Evolutionary conservation across 306 rosid species (phyloP).

Genomic region (Cicer pinnatifidum): DNA sequence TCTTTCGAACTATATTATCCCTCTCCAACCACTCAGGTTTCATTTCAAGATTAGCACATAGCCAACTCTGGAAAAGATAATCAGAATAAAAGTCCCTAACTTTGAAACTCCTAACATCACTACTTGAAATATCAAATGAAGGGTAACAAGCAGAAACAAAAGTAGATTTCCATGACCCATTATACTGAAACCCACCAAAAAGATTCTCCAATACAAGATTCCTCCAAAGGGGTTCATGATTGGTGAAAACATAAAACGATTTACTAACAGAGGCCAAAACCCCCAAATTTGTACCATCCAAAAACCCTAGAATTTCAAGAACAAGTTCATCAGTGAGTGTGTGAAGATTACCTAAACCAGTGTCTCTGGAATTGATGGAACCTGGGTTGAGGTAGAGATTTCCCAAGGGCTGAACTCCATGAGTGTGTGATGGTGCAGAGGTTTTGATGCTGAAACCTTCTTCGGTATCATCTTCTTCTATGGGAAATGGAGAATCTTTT

Average conservation of each 20-base stretch:
- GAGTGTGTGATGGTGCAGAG: constrained; percentile 67
- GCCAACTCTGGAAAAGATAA: constrained; percentile 95
- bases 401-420: constrained; percentile 88
- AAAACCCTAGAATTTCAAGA: constrained; percentile 74
- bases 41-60: constrained; percentile 96
- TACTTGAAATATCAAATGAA: constrained; percentile 49
- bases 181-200: constrained; percentile 58
- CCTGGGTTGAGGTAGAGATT: constrained; percentile 71
- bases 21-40: constrained; percentile 87
- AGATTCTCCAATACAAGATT: constrained; percentile 75
- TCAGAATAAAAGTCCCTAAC: constrained; percentile 92
- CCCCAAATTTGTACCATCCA: constrained; percentile 64
- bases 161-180: constrained; percentile 78
- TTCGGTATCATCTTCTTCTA: constrained; percentile 47
- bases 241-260: constrained; percentile 68
- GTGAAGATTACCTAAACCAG: constrained; percentile 86
- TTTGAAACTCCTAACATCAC: constrained; percentile 49
- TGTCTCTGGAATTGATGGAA: constrained; percentile 70
- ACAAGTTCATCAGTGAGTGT: constrained; percentile 81
- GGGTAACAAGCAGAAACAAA: constrained; percentile 62
- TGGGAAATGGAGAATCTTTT: constrained; percentile 14
- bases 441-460: constrained; percentile 76
- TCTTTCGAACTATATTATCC: constrained; percentile 71
- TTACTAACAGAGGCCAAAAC: constrained; percentile 76
- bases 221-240: constrained; percentile 91